These are phyloP conservation scores for Xylaria sp. DNA, from an alignment of 495 filamentous ascomycete genomes.

Conservation along the genomic window DNA sequence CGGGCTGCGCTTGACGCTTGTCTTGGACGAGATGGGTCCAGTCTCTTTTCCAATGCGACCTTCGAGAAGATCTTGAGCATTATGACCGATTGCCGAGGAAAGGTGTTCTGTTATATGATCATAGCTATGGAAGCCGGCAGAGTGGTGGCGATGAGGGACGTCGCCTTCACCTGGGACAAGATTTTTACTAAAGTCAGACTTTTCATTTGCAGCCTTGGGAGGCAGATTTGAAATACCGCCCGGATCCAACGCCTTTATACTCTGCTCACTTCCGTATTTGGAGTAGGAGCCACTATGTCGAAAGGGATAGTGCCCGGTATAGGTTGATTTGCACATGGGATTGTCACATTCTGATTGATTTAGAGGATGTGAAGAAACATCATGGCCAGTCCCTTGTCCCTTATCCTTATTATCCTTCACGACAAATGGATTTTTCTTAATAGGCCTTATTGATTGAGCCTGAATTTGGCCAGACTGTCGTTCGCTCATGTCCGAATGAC, in stretches of 20 bases:
- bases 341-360: constrained; percentile 36
- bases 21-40: background rate
- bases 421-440: constrained; percentile 27
- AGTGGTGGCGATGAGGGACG: constrained; percentile 29
- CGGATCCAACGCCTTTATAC: background rate
- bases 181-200: background rate
- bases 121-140: constrained; percentile 27
- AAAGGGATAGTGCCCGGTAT: constrained; percentile 43
- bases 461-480: background rate
- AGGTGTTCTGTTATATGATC: constrained; percentile 26
- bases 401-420: constrained; percentile 19
- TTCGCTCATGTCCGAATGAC: background rate
- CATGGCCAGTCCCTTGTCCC: background rate
- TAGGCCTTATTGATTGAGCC: background rate
- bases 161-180: background rate
- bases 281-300: constrained; percentile 39
- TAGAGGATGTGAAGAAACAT: background rate
- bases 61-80: constrained; percentile 7
- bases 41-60: background rate
- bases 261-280: constrained; percentile 9
- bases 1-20: constrained; percentile 7
- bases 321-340: constrained; percentile 41
- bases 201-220: background rate
- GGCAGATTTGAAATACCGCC: background rate
- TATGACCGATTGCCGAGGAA: constrained; percentile 16